Percentiles rank a stretch among this genome's conserved stretches.
These are phyloP conservation scores for Xylariaceae sp. DNA, from an alignment of 2,329 filamentous ascomycete genomes.

Conservation along the genomic window DNA sequence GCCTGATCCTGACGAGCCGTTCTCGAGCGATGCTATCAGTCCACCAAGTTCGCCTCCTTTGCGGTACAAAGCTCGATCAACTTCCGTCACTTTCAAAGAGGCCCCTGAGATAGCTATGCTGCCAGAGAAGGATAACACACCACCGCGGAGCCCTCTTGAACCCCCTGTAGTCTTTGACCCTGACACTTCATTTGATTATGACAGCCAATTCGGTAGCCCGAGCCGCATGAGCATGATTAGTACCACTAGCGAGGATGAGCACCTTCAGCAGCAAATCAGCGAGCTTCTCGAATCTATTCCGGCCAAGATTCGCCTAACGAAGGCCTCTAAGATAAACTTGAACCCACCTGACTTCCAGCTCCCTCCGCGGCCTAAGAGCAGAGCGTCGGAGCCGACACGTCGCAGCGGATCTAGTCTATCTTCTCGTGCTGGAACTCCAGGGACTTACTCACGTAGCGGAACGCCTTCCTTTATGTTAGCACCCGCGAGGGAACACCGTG, in stretches of 20 bases:
- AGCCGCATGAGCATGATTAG: constrained; percentile 42
- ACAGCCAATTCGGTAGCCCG: constrained; percentile 39
- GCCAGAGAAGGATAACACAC: constrained; percentile 43
- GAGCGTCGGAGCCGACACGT: constrained; percentile 47
- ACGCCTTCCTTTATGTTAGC: constrained; percentile 68
- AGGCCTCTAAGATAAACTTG: constrained; percentile 54
- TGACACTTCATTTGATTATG: constrained; percentile 44
- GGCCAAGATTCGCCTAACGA: constrained; percentile 74
- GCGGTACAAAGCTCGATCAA: constrained; percentile 41
- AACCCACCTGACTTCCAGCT: constrained; percentile 62
- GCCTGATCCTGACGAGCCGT: constrained; percentile 35
- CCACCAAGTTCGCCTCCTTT: constrained; percentile 54
- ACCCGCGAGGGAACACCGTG: constrained; percentile 55
- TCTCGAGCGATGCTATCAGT: constrained; percentile 44
- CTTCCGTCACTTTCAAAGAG: constrained; percentile 48
- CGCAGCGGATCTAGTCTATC: constrained; percentile 55
- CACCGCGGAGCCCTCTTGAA: constrained; percentile 47
- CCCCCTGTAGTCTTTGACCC: constrained; percentile 51
- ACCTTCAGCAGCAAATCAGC: constrained; percentile 78
- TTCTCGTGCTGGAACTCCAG: constrained; percentile 35
- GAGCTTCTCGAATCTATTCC: constrained; percentile 78
- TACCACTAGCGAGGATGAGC: constrained; percentile 56
- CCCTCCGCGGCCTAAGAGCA: constrained; percentile 48
- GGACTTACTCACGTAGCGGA: constrained; percentile 51
- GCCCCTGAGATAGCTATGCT: constrained; percentile 49